A percentile compares a stretch with the other conserved stretches of the same genome.
These are phyloP conservation scores for Arachnopeziza araneosa DNA, from an alignment of 2,329 filamentous ascomycete genomes.

Conservation along the genomic window DNA sequence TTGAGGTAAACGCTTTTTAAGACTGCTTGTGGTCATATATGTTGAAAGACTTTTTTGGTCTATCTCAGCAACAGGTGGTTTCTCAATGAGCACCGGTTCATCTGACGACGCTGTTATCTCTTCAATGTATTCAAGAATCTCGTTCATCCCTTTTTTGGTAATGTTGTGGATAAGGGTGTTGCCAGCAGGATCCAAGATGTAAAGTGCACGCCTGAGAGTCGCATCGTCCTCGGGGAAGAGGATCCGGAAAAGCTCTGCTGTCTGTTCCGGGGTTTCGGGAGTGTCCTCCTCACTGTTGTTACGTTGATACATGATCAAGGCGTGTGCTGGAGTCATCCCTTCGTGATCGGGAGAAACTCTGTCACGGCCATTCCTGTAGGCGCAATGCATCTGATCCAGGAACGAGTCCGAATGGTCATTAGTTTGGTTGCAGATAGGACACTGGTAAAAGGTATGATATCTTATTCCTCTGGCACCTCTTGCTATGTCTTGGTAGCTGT, in stretches of 20 bases:
- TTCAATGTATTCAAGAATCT: slow-evolving; percentile 13
- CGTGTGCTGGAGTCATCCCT: slow-evolving; percentile 19
- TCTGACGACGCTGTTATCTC: slow-evolving; percentile 2
- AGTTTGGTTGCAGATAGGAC: slow-evolving; percentile 16
- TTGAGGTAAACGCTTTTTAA: slow-evolving; percentile 4
- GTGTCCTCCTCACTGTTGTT: slow-evolving; percentile 12
- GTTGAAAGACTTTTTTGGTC: slow-evolving; percentile 4
- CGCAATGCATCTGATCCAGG: slow-evolving; percentile 18
- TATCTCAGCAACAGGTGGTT: neutral
- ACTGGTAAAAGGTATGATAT: slow-evolving; percentile 16
- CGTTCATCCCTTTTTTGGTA: slow-evolving; percentile 12
- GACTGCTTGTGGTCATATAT: slow-evolving; percentile 3
- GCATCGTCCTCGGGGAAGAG: slow-evolving; percentile 14
- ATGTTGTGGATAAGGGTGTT: slow-evolving; percentile 17
- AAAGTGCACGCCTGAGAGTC: slow-evolving; percentile 13
- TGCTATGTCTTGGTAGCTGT: slow-evolving; percentile 18
- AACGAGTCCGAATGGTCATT: slow-evolving; percentile 17
- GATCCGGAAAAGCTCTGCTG: slow-evolving; percentile 12
- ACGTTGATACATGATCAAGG: slow-evolving; percentile 13
- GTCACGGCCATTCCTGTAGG: slow-evolving; percentile 14
- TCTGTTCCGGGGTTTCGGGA: slow-evolving; percentile 15
- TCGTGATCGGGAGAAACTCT: slow-evolving; percentile 17
- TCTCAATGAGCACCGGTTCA: neutral
- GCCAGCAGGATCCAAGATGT: slow-evolving; percentile 17
- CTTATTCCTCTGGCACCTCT: slow-evolving; percentile 14